A percentile compares a stretch with the other conserved stretches of the same genome.
These are phyloP conservation scores for Candida caryicola DNA, from an alignment of 805 yeast genomes.

Conservation along the genomic window DNA sequence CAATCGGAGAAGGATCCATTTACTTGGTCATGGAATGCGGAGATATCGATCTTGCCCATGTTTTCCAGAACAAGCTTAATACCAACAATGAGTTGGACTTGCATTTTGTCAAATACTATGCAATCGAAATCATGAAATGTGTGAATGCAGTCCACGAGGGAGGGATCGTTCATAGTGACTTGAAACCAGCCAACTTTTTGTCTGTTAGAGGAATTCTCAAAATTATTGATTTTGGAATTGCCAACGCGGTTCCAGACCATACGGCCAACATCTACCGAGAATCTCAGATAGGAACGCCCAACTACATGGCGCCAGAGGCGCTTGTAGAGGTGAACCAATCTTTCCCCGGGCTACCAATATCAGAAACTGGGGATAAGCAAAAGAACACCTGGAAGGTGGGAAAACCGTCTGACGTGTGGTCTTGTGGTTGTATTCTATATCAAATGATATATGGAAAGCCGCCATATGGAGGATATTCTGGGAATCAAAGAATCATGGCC, in stretches of 20 bases:
- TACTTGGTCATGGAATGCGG: slow-evolving; percentile 92
- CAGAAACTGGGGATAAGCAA: slow-evolving; percentile 4
- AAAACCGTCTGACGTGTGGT: slow-evolving; percentile 95
- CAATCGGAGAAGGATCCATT: slow-evolving; percentile 61
- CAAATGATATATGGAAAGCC: slow-evolving; percentile 94
- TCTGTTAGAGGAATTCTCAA: slow-evolving; percentile 82
- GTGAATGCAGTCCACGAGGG: slow-evolving; percentile 83
- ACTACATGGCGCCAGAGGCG: slow-evolving; percentile 98
- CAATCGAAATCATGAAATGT: slow-evolving; percentile 76
- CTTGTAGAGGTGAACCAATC: slow-evolving; percentile 55
- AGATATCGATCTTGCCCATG: slow-evolving; percentile 83
- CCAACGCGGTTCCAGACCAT: slow-evolving; percentile 91
- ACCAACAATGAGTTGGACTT: slow-evolving; percentile 47
- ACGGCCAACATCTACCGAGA: slow-evolving; percentile 88
- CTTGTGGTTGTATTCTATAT: slow-evolving; percentile 92
- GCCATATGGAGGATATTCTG: slow-evolving; percentile 79
- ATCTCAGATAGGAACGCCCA: slow-evolving; percentile 91
- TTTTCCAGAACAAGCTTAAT: slow-evolving; percentile 55
- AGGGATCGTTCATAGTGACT: slow-evolving; percentile 82
- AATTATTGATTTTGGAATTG: slow-evolving; percentile 91
- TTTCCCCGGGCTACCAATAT: slow-evolving; percentile 20
- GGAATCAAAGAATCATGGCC: slow-evolving; percentile 75
- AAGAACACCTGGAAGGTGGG: slow-evolving; percentile 71
- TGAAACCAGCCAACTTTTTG: slow-evolving; percentile 65
- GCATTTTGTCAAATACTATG: slow-evolving; percentile 75